These are phyloP conservation scores for Penicillium sp. DNA, from an alignment of 2,329 filamentous ascomycete genomes.

Conservation along the genomic window DNA sequence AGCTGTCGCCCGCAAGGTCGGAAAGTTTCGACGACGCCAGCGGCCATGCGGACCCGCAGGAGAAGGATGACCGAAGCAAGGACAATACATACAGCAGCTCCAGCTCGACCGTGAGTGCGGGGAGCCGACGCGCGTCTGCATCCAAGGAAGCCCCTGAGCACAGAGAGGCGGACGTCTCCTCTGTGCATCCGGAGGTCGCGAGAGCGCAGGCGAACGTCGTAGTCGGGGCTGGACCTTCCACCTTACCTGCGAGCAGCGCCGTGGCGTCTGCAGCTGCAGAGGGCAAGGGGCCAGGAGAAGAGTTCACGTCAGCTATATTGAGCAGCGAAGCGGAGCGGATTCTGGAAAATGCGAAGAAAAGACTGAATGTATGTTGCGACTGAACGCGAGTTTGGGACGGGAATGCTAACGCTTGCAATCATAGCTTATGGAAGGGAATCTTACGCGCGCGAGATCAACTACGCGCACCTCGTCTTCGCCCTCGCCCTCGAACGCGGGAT, in stretches of 20 bases:
- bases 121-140: conserved; percentile 21
- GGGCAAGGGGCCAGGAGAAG: conserved; percentile 55
- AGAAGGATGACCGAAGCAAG: conserved; percentile 61
- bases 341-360: conserved; percentile 85
- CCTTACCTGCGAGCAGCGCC: conserved; percentile 16
- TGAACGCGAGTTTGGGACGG: neutral
- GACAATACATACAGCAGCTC: conserved; percentile 36
- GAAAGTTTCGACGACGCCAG: conserved; percentile 19
- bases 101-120: conserved; percentile 39
- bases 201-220: conserved; percentile 10
- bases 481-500: conserved; percentile 33
- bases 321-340: conserved; percentile 87
- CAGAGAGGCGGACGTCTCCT: conserved; percentile 4
- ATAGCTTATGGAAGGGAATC: conserved; percentile 91
- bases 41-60: conserved; percentile 25
- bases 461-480: conserved; percentile 56
- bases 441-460: conserved; percentile 74
- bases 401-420: conserved; percentile 19
- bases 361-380: conserved; percentile 69
- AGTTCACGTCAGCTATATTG: conserved; percentile 71
- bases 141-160: conserved; percentile 19
- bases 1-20: conserved; percentile 32
- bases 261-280: conserved; percentile 42
- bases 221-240: neutral
- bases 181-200: conserved; percentile 6